phyloP scores from a whole-genome alignment of 768 basidiomycete species.

The Goffeauzyma gilvescens region DNA sequence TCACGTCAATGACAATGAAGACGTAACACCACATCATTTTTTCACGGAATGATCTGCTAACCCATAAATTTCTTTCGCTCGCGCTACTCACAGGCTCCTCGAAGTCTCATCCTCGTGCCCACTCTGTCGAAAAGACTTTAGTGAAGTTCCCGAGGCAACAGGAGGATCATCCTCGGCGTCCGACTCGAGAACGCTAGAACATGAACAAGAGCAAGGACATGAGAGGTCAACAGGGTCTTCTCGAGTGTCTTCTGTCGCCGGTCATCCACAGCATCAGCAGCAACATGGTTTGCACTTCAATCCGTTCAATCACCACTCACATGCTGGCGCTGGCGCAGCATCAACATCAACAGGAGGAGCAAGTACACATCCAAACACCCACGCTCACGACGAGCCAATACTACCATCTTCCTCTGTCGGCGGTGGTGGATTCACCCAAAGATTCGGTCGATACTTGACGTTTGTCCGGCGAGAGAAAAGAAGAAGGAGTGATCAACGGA shows the following conservation, averaged over 20 bases:
- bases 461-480: slow-evolving; percentile 24
- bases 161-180: neutral
- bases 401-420: no score
- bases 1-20: no score
- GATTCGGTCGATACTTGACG: slow-evolving; percentile 26
- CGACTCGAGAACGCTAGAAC: slow-evolving; percentile 2
- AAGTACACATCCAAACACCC: slow-evolving; percentile 15
- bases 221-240: slow-evolving; percentile 3
- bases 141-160: neutral
- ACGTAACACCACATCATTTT: no score
- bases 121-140: slow-evolving; percentile 56
- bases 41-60: no score
- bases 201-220: neutral
- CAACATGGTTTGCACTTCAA: no score
- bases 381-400: no score
- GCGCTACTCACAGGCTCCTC: slow-evolving; percentile 45
- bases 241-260: neutral
- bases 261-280: slow-evolving; percentile 4
- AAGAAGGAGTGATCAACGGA: no score
- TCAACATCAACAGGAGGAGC: slow-evolving; percentile 1
- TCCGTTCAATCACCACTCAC: slow-evolving; percentile 2
- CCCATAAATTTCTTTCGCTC: no score
- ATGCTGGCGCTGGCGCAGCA: neutral
- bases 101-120: slow-evolving; percentile 80
- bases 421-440: no score